phyloP scores from a whole-genome alignment of 345 rosid genomes.

The Pugionium dolabratum region DNA sequence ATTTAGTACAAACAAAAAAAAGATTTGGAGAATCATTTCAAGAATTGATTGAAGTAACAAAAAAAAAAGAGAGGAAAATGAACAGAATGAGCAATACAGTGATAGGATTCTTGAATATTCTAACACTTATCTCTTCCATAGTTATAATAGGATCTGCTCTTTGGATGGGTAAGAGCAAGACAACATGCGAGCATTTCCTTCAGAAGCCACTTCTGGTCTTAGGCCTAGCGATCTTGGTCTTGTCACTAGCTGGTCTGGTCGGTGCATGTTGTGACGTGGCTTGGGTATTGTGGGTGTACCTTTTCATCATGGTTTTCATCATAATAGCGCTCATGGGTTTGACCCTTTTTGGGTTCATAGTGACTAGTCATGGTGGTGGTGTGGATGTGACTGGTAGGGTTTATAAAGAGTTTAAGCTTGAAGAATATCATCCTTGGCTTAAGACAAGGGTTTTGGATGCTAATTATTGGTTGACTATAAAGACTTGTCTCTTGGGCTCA shows the following conservation, averaged over 20 bases:
- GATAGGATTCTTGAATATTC: slow-evolving; percentile 74
- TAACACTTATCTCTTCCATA: slow-evolving; percentile 78
- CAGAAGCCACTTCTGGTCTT: slow-evolving; percentile 79
- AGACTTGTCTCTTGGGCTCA: slow-evolving; percentile 72
- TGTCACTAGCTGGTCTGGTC: slow-evolving; percentile 81
- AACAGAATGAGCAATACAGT: slow-evolving; percentile 80
- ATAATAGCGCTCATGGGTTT: slow-evolving; percentile 63
- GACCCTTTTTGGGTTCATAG: slow-evolving; percentile 77
- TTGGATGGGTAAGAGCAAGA: slow-evolving; percentile 82
- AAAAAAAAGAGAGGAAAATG: slow-evolving; percentile 43
- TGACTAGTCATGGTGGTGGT: slow-evolving; percentile 81
- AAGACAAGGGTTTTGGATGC: slow-evolving; percentile 56
- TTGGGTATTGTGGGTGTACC: slow-evolving; percentile 90
- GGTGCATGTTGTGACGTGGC: slow-evolving; percentile 88
- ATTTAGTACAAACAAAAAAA: slow-evolving; percentile 2
- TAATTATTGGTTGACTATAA: slow-evolving; percentile 66
- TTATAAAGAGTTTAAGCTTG: slow-evolving; percentile 70
- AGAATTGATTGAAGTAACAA: not conserved
- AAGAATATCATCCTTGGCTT: slow-evolving; percentile 82
- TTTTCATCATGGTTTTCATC: slow-evolving; percentile 76
- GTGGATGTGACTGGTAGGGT: slow-evolving; percentile 60
- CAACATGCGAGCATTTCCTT: slow-evolving; percentile 80
- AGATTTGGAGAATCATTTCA: slow-evolving; percentile 20
- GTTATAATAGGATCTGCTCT: slow-evolving; percentile 86
- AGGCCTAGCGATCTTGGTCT: slow-evolving; percentile 66